phyloP scores from a whole-genome alignment of 169 alveolate genomes.

The Cryptosporidium tyzzeri region DNA sequence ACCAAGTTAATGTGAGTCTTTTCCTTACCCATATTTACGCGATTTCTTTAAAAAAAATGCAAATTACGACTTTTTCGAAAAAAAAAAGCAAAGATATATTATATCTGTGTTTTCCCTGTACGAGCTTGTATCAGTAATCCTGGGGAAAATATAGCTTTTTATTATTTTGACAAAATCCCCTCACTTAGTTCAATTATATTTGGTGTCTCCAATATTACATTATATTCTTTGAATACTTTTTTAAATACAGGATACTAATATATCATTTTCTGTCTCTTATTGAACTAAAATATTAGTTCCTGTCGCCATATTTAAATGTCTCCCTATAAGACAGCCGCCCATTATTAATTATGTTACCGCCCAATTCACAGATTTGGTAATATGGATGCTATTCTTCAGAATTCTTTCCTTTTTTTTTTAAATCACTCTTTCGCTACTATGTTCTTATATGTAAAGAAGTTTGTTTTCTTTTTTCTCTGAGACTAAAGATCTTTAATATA shows the following conservation, averaged over 20 bases:
- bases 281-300: slow-evolving; percentile 1
- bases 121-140: not conserved
- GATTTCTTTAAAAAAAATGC: slow-evolving; percentile 4
- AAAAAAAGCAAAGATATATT: slow-evolving; percentile 5
- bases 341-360: not conserved
- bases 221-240: not conserved
- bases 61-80: slow-evolving; percentile 6
- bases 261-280: not conserved
- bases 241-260: not conserved
- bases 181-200: not conserved
- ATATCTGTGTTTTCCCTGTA: not conserved
- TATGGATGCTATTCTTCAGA: not conserved
- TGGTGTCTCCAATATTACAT: slow-evolving; percentile 5
- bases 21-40: slow-evolving; percentile 79
- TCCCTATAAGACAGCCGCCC: slow-evolving; percentile 37
- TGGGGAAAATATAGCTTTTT: not conserved
- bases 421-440: too few species aligned
- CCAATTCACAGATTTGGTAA: not conserved
- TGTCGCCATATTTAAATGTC: slow-evolving; percentile 13
- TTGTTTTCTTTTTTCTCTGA: too few species aligned
- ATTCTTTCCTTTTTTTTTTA: too few species aligned
- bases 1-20: slow-evolving; percentile 94
- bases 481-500: too few species aligned
- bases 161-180: slow-evolving; percentile 23
- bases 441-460: too few species aligned